Evolutionary conservation across 176 grass and related monocot genomes (phyloP), one percentile per base, ranked within the genome.

Genomic region (Dactylis glomerata): DNA sequence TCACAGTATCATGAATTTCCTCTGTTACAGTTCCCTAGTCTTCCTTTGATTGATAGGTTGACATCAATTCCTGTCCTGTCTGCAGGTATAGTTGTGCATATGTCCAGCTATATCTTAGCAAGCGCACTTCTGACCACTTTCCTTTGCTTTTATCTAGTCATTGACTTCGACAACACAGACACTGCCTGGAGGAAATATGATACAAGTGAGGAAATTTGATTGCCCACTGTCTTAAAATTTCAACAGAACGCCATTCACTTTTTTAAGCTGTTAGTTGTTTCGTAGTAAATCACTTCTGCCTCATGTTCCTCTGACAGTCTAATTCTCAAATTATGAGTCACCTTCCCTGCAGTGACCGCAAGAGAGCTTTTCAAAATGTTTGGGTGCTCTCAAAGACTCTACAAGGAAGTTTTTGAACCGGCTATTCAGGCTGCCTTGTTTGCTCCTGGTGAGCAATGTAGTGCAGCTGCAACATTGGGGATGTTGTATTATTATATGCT

Each of bases 141-240:
- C 28, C 63, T 32, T 79, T 88, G 69, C 31, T 86, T 81, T 91
- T 50, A 49, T 92, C 44, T 82, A 97, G 95, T 97, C 23, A 86
- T 97, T 64, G 90, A 97, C 84, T 97, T 97, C 40, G 88, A 97
- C 69, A 97, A 97, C 70, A 94, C 92, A 45, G 92, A 94, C 79
- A 87, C 88, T 83, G 84, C 88, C 63, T 97, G 95, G 95, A 91
- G 84, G 85, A 97, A 94, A 85, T 97, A 94, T 81, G 95, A 97
- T 44, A 36, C 83, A 88, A 89, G 95, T 97, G 84, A 94, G 90
- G 54, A 63, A 88, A 70, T 84, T 40, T 54, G 73, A 75, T 79
- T 86, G 23, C 32, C 17, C 24, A 73, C 73, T 66, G 32, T 73
- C 66, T 42, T 52, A 30, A 54, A n/a, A 17, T 26, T 74, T 27